These are phyloP conservation scores for Lentinus brumalis DNA, from an alignment of 768 basidiomycete genomes.

Conservation along the genomic window DNA sequence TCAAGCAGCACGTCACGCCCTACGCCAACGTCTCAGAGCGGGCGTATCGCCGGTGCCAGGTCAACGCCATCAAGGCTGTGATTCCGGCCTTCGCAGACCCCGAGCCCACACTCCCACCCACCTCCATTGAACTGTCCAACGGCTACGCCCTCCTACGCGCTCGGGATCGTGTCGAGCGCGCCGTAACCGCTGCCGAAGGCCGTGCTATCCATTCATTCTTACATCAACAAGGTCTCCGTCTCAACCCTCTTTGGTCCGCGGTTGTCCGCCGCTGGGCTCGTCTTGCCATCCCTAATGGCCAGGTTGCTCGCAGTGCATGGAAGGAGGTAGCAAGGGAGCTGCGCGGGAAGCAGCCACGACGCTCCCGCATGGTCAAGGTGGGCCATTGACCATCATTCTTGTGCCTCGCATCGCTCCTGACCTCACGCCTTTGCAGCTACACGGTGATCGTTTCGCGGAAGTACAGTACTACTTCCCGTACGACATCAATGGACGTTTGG, in stretches of 20 bases:
- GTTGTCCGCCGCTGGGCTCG: too few species aligned
- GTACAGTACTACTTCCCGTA: too few species aligned
- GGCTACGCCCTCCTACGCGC: neutral
- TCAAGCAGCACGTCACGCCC: slow-evolving; percentile 28
- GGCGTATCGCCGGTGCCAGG: slow-evolving; percentile 20
- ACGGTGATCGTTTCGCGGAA: too few species aligned
- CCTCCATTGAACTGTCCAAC: neutral
- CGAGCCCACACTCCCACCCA: too few species aligned
- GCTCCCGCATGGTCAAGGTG: too few species aligned
- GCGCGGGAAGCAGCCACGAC: too few species aligned
- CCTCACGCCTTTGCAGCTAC: neutral
- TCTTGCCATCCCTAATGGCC: slow-evolving; percentile 3
- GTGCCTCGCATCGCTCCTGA: too few species aligned
- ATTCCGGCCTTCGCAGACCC: neutral
- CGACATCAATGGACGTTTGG: too few species aligned
- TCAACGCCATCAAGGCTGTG: slow-evolving; percentile 25
- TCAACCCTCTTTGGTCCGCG: too few species aligned
- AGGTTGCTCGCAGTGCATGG: slow-evolving; percentile 24
- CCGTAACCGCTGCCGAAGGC: too few species aligned
- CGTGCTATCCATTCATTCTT: neutral
- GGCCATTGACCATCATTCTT: too few species aligned
- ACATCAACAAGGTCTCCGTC: neutral
- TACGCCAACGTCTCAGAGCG: slow-evolving; percentile 30
- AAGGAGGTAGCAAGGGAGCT: too few species aligned
- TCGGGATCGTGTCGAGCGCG: neutral